These are phyloP conservation scores for Pistacia vera DNA, from an alignment of 345 rosid species.

Conservation along the genomic window DNA sequence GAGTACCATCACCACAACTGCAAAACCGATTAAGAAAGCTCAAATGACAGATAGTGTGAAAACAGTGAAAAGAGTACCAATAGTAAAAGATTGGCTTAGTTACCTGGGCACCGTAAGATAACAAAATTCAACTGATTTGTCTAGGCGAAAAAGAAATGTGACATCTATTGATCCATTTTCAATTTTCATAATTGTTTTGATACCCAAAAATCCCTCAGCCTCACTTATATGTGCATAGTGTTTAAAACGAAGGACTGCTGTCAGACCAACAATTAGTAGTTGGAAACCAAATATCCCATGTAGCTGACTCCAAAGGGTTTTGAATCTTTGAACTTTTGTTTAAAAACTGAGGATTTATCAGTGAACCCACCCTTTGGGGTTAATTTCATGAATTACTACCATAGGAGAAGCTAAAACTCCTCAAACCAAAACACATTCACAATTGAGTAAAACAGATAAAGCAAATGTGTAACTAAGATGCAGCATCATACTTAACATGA, in stretches of 20 bases:
- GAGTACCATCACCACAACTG: slow-evolving; percentile 98
- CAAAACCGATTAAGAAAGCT: slow-evolving; percentile 30
- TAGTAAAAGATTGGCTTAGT: background rate
- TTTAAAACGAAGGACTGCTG: background rate
- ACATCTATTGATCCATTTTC: slow-evolving; percentile 1
- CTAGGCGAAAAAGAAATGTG: background rate
- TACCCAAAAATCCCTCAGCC: background rate
- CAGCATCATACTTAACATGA: background rate
- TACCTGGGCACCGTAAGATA: background rate
- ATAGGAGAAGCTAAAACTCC: background rate
- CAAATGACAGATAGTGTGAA: slow-evolving; percentile 1
- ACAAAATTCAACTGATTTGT: background rate
- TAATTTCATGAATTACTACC: background rate
- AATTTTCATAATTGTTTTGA: background rate
- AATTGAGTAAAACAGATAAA: background rate
- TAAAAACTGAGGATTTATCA: too few species aligned
- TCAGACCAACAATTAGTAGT: background rate
- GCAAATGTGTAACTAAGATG: background rate
- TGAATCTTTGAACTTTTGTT: too few species aligned
- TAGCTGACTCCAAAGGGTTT: background rate
- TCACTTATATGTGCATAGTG: background rate
- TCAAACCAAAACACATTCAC: background rate
- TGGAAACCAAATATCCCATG: background rate
- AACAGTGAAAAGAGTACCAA: background rate
- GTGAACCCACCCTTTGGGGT: too few species aligned